A percentile compares a stretch with the other conserved stretches of the same genome.
Evolutionary conservation across 148 eudicot genomes (phyloP).

Genomic region (Arctostaphylos glauca): DNA sequence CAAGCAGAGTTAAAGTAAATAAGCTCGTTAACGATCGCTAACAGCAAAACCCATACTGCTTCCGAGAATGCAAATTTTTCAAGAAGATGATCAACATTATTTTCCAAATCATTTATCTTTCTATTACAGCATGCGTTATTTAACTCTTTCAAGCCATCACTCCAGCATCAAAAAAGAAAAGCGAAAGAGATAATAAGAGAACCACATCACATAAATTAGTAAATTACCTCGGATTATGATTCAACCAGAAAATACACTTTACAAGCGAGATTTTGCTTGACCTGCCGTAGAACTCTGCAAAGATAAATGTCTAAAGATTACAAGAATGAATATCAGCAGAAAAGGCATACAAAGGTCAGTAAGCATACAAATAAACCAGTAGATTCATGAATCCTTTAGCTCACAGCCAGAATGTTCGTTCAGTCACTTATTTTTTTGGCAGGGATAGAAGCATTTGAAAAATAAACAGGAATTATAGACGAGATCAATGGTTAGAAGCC

Average conservation of each 20-base stretch:
- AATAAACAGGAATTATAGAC: neutral
- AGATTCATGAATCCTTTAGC: neutral
- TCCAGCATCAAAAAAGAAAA: neutral
- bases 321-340: neutral
- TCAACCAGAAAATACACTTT: conserved; percentile 16
- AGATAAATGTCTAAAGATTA: neutral
- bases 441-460: neutral
- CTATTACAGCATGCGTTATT: neutral
- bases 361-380: neutral
- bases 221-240: neutral
- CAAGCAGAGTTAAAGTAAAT: neutral
- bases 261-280: conserved; percentile 53
- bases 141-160: neutral
- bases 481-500: neutral
- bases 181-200: neutral
- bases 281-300: conserved; percentile 45
- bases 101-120: neutral
- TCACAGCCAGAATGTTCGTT: neutral
- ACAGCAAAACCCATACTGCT: neutral
- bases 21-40: neutral
- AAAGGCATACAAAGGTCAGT: neutral
- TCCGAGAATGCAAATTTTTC: too few species aligned
- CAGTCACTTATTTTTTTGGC: neutral
- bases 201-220: neutral
- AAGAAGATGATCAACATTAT: neutral